phyloP scores from a whole-genome alignment of 208 protist species.

The Wallacemonas sp. region DNA sequence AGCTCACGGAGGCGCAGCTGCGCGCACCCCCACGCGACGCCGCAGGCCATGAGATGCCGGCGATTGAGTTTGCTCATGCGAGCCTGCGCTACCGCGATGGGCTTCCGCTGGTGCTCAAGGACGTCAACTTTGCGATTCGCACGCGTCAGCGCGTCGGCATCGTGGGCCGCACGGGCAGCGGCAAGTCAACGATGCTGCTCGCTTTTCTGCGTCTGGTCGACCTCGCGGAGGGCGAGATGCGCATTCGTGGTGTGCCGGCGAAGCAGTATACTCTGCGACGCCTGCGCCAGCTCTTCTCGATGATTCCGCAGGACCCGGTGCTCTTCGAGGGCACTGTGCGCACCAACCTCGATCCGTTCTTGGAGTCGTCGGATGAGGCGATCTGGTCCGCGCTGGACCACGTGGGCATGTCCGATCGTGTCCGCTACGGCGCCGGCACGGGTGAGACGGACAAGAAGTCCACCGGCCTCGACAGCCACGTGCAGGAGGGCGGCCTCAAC shows the following conservation, averaged over 20 bases:
- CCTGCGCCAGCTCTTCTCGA: constrained; percentile 72
- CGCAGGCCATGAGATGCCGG: background rate
- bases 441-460: constrained; percentile 6
- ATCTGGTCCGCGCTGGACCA: constrained; percentile 40
- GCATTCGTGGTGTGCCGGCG: constrained; percentile 38
- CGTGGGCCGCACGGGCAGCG: constrained; percentile 85
- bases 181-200: constrained; percentile 86
- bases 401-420: constrained; percentile 28
- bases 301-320: constrained; percentile 87
- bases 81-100: constrained; percentile 69
- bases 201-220: constrained; percentile 77
- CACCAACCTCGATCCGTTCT: constrained; percentile 78
- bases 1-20: constrained; percentile 16
- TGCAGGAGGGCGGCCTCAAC: constrained; percentile 65
- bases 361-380: constrained; percentile 28
- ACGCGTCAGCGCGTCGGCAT: constrained; percentile 80
- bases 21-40: constrained; percentile 3
- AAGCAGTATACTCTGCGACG: constrained; percentile 42
- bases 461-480: constrained; percentile 20
- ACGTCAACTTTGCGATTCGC: constrained; percentile 53
- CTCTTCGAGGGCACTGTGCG: constrained; percentile 81
- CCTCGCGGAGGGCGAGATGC: constrained; percentile 52
- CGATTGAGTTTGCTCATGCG: constrained; percentile 63
- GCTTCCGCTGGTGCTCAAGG: constrained; percentile 67
- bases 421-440: constrained; percentile 13